Base-by-base conservation (phyloP, 306 rosid species). In the Fagus crenata region DNA sequence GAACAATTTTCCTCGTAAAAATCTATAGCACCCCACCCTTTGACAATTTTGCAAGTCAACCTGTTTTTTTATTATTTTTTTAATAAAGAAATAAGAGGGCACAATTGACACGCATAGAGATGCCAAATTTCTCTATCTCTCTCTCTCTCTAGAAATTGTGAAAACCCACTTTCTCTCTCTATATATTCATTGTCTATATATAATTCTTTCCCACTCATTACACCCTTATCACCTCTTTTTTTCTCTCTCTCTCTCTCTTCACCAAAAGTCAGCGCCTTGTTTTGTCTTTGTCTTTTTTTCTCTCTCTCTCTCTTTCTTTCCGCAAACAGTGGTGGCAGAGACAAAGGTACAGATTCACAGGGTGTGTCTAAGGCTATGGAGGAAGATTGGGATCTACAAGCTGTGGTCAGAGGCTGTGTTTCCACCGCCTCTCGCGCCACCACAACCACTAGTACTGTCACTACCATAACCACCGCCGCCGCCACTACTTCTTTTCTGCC, bases 341-440 rank as follows among this genome's bases (percentile, higher is more conserved):
- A 74, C 82, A 80, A 77, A 61, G 80, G 73, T 74, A 72, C 87
- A 84, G 86, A 86, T 75, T 82, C 86, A 83, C 77, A 79, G 73
- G 67, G 71, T 73, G 67, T 83, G 81, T 75, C 84, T 78, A 81
- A 33, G 49, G 49, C 74, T 49, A 88, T 90, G 81, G 99, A 89
- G 3, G 87, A 65, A 61, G 97, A 95, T 85, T 95, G 99, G 99
- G 99, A 91, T 88, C 99, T 95, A 14, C 84, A 89, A 61, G 97
- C 97, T 7, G 92, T 95, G 13, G 97, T 95, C 68, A 85, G 96
- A 89, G 93, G 96, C 76, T 95, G 88, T 86, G 36, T 87, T 81
- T 18, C 84, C 78, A 7, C 39, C 13, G 31, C 87, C 71, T 6
- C 91, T 54, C 2, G 86, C 42, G 2, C 84, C 70, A n/a, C 68